Base-by-base conservation (phyloP, 306 rosid genomes). In the Acacia acuminata region DNA sequence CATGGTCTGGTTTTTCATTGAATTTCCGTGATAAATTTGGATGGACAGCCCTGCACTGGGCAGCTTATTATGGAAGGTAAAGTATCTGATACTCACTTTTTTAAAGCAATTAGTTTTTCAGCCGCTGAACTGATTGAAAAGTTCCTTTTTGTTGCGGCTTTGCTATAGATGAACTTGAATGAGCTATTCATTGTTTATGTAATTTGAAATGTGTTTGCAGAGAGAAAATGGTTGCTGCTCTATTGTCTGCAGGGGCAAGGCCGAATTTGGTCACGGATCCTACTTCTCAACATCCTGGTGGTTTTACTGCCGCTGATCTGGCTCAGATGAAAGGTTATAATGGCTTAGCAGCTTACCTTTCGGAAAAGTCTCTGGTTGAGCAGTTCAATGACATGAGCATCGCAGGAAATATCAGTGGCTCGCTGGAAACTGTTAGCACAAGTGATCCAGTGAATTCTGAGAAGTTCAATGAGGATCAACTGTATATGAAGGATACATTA, bases 31-130 rank as follows among this genome's bases (percentile, higher is more conserved):
- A 96, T 84, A 96, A 90, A 69, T 79, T 30, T 85, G 98, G 99
- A 84, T 94, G 99, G 99, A 92, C 99, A 25, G 98, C 99, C 84
- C 94, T 96, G 83, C 99, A 96, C 77, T 96, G 99, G 99, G 99
- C 98, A 47, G 98, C 98, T 51, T 91, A 79, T 87, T 81, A 40
- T 73, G 99, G 99, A 90, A 90, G 97, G 98, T 94, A 83, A 20
- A 48, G 45, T 81, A n/a, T 63, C n/a, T 63, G 47, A 7, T 22
- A 61, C 75, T 83, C 24, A 76, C 69, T 85, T 50, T 36, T 81
- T 81, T 36, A 76, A 71, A 76, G 63, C 74, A 60, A 48, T 77
- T 30, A 27, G 58, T 48, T 64, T 56, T 82, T 76, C 43, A 64
- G 77, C 53, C 15, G 56, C 78, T 22, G 50, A 50, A 47, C 79